Percentiles rank a stretch among this genome's conserved stretches.
These are phyloP conservation scores for Trametopsis cervina DNA, from an alignment of 768 basidiomycete genomes.

Conservation along the genomic window DNA sequence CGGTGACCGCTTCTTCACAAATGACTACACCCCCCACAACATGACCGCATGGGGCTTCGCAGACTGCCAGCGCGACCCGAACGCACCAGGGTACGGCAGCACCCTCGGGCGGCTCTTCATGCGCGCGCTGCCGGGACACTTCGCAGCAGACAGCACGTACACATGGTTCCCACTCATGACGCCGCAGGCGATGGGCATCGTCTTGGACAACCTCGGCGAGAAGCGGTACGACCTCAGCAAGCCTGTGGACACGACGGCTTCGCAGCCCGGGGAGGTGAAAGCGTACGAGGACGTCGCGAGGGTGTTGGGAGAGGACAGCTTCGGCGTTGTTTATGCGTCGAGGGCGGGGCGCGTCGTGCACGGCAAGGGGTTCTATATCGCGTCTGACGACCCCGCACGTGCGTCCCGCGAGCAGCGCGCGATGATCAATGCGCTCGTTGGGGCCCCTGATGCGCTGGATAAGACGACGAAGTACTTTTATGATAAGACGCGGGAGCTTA, in stretches of 20 bases:
- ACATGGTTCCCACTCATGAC: conserved; percentile 90
- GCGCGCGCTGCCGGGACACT: conserved; percentile 67
- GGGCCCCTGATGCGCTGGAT: conserved; percentile 39
- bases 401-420: conserved; percentile 39
- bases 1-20: conserved; percentile 77
- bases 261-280: conserved; percentile 30
- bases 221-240: conserved; percentile 50
- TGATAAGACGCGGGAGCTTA: conserved; percentile 52
- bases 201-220: conserved; percentile 48
- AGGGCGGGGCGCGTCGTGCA: conserved; percentile 47
- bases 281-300: conserved; percentile 46
- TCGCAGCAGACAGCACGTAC: conserved; percentile 61
- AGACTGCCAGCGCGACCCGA: conserved; percentile 71
- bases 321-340: conserved; percentile 41
- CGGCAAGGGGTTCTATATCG: conserved; percentile 69
- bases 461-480: conserved; percentile 59
- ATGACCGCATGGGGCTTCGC: conserved; percentile 80
- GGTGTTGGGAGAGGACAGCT: conserved; percentile 43
- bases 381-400: conserved; percentile 31
- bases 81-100: conserved; percentile 69
- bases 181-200: conserved; percentile 55
- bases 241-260: conserved; percentile 30
- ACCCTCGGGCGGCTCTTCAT: conserved; percentile 69
- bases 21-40: conserved; percentile 77
- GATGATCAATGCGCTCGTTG: conserved; percentile 41